Conservation (phyloP, 1,284 basidiomycete genomes). For the Sphaerobolus stellatus region DNA sequence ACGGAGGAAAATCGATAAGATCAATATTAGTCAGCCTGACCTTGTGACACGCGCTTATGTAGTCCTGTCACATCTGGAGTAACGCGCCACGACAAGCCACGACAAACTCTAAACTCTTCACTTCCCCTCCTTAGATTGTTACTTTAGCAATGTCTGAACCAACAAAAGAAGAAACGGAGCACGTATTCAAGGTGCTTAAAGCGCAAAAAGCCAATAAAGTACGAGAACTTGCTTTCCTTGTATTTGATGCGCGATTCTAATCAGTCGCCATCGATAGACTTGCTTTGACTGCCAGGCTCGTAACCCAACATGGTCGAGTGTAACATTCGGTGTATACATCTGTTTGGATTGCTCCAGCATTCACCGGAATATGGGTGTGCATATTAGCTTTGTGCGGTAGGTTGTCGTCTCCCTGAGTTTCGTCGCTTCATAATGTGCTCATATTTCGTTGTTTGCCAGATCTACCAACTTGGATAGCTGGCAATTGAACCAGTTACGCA, state of each 20-base stretch:
- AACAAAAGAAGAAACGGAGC: slow-evolving; percentile 75
- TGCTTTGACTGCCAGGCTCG: slow-evolving; percentile 97
- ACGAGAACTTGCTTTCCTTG: slow-evolving; percentile 19
- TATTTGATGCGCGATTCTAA: neutral
- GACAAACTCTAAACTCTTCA: too few species aligned
- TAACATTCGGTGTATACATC: slow-evolving; percentile 96
- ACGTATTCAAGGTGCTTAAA: slow-evolving; percentile 74
- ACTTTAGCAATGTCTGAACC: slow-evolving; percentile 57
- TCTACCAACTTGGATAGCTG: slow-evolving; percentile 97
- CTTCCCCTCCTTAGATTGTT: too few species aligned
- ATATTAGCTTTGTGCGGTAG: slow-evolving; percentile 95
- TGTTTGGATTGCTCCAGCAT: slow-evolving; percentile 96
- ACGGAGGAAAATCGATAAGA: too few species aligned
- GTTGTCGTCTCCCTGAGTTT: slow-evolving; percentile 27
- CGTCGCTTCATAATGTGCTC: slow-evolving; percentile 14
- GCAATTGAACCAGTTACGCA: slow-evolving; percentile 88
- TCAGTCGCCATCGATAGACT: slow-evolving; percentile 51
- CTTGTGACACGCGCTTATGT: too few species aligned
- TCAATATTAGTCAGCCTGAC: too few species aligned
- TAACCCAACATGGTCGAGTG: slow-evolving; percentile 97
- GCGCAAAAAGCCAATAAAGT: slow-evolving; percentile 91
- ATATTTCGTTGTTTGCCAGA: slow-evolving; percentile 41
- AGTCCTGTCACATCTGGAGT: too few species aligned
- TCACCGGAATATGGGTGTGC: slow-evolving; percentile 97
- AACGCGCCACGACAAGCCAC: too few species aligned